Base-by-base conservation (phyloP, 345 rosid species). In the Gossypium anomalum region DNA sequence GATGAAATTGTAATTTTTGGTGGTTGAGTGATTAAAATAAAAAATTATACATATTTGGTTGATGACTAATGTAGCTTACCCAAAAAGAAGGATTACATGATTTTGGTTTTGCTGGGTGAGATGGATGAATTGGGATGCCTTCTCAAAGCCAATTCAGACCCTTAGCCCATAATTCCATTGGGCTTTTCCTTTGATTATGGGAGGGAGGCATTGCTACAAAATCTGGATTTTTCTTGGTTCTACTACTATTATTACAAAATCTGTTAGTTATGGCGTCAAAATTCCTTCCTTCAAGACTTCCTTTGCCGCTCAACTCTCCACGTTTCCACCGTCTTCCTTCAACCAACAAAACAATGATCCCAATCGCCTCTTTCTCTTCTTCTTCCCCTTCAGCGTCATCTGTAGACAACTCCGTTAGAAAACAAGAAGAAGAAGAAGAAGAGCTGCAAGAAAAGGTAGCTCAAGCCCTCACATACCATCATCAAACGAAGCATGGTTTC, bases 401-500 rank as follows among this genome's bases (percentile, higher is more conserved):
- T 55, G 51, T 51, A 4, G 19, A 77, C 17, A 60, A 51, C 52
- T 65, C 82, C 29, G 66, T 51, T 9, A 73, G 63, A 38, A 56
- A 73, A 3, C 22, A 53, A 17, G 78, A 47, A 77, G 76, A 67
- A 38, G 60, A 73, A 3, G 34, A 53, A 17, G 78, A 47, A 77
- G 75, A 12, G n/a, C 19, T 53, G 2, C 80, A 80, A 55, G 78
- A 75, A 17, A 84, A 81, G 60, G 76, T 91, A 10, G 51, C 78
- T n/a, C 87, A 83, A 51, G 89, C 86, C 47, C 69, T 93, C 13
- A 83, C 72, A 72, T 93, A 87, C 83, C 98, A 93, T 76, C 79
- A 83, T 63, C 90, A 89, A 81, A 91, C 97, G 52, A 91, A 93
- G 59, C 98, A 93, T 73, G 79, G 85, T 38, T 91, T 91, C 75